Percentiles rank a stretch among this genome's conserved stretches.
These are phyloP conservation scores for Pinus taeda DNA, from an alignment of 75 land plant species.

Conservation along the genomic window DNA sequence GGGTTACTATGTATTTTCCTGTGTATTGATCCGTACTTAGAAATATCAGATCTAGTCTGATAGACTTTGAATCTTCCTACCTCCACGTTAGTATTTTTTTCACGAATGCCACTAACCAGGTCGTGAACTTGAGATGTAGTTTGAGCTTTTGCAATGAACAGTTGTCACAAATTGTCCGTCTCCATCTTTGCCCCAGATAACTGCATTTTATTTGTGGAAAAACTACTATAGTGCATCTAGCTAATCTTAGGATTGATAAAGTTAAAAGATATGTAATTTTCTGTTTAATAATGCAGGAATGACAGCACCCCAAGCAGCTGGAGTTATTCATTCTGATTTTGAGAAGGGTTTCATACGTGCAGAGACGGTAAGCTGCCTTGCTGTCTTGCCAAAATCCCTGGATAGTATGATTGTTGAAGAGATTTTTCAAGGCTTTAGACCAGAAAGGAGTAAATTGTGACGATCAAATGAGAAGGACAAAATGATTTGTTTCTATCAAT, in stretches of 20 bases:
- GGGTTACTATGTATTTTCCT: neutral
- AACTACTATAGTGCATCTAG: neutral
- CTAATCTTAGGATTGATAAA: neutral
- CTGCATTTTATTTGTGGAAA: neutral
- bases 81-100: neutral
- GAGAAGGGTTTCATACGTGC: slow-evolving; percentile 98
- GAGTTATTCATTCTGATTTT: slow-evolving; percentile 97
- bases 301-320: slow-evolving; percentile 99
- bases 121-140: neutral
- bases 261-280: neutral
- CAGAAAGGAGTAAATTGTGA: no score
- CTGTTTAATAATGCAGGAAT: slow-evolving; percentile 52
- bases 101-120: neutral
- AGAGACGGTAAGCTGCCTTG: slow-evolving; percentile 72
- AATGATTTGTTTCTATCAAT: neutral
- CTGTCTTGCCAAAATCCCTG: neutral
- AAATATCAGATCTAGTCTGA: neutral
- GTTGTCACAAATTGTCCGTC: neutral
- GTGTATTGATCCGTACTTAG: neutral
- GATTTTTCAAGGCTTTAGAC: neutral
- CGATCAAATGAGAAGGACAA: neutral
- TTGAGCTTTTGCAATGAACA: neutral
- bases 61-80: neutral
- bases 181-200: neutral
- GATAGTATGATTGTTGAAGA: neutral